Percentiles rank a stretch among this genome's conserved stretches.
Conservation (phyloP, 1,139 yeast genomes). For the Yamadazyma mexicana region DNA sequence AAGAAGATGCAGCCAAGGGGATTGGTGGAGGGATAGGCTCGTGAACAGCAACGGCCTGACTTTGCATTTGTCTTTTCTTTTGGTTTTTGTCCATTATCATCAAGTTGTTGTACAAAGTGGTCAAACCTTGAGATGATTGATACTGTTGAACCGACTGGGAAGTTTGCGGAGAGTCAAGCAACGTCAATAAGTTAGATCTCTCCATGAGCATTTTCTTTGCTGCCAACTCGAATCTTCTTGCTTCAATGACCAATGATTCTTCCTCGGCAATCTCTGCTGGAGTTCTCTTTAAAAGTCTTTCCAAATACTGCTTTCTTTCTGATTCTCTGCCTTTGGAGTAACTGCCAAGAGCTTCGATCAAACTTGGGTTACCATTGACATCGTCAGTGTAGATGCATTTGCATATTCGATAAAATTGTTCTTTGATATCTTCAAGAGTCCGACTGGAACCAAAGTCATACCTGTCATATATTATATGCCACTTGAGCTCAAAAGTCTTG, state of each 20-base stretch:
- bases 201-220: conserved; percentile 88
- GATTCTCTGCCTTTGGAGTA: conserved; percentile 69
- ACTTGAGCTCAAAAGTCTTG: conserved; percentile 72
- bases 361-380: conserved; percentile 43
- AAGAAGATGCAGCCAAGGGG: conserved; percentile 57
- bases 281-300: conserved; percentile 72
- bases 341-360: conserved; percentile 50
- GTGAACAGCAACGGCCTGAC: conserved; percentile 38
- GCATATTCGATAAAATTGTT: conserved; percentile 62
- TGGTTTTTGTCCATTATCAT: conserved; percentile 73
- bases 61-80: conserved; percentile 40
- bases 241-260: conserved; percentile 89
- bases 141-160: conserved; percentile 76
- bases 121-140: conserved; percentile 83
- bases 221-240: conserved; percentile 87
- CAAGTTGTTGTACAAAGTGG: conserved; percentile 79
- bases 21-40: conserved; percentile 63
- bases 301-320: conserved; percentile 78
- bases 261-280: conserved; percentile 99
- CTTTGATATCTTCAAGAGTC: conserved; percentile 76
- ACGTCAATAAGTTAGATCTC: conserved; percentile 72
- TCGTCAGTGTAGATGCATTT: conserved; percentile 46
- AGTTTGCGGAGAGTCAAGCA: conserved; percentile 87
- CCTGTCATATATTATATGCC: conserved; percentile 84
- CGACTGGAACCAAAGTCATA: conserved; percentile 45